These are phyloP conservation scores for Blastobotrys serpentis DNA, from an alignment of 1,139 yeast genomes.

Conservation along the genomic window DNA sequence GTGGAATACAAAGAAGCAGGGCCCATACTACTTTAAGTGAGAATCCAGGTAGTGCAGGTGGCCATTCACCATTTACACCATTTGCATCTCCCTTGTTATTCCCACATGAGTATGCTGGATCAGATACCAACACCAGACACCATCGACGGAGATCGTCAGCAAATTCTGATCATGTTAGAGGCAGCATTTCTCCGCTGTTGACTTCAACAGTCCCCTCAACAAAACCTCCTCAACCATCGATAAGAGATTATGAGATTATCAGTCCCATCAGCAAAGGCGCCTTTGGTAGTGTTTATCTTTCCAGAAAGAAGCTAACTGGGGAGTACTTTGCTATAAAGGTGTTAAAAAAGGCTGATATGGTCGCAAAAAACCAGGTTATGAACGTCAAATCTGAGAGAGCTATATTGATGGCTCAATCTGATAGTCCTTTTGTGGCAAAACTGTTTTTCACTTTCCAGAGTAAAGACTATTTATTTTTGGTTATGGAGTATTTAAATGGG, in stretches of 20 bases:
- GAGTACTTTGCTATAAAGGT: constrained; percentile 96
- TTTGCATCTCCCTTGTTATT: constrained; percentile 33
- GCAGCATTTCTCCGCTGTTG: constrained; percentile 79
- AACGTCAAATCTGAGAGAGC: constrained; percentile 95
- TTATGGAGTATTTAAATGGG: constrained; percentile 95
- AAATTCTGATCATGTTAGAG: constrained; percentile 37
- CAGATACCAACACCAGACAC: constrained; percentile 18
- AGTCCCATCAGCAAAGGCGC: constrained; percentile 98
- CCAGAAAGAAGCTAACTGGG: constrained; percentile 80
- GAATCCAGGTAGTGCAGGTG: not conserved
- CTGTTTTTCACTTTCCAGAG: constrained; percentile 88
- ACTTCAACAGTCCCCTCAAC: constrained; percentile 55
- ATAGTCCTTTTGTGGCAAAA: constrained; percentile 91
- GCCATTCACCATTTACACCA: constrained; percentile 32
- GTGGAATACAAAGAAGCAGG: constrained; percentile 23
- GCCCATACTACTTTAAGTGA: constrained; percentile 12
- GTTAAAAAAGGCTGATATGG: constrained; percentile 92
- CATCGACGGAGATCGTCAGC: constrained; percentile 33
- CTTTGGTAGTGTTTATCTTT: constrained; percentile 90
- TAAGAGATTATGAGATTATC: constrained; percentile 83
- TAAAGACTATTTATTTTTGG: constrained; percentile 79
- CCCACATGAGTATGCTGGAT: constrained; percentile 27
- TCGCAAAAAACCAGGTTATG: constrained; percentile 92
- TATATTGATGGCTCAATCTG: constrained; percentile 95
- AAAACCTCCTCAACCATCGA: constrained; percentile 56